Evolutionary conservation across 257 asterid genomes (phyloP), one percentile per base, ranked within the genome.

Genomic region (Petunia axillaris): DNA sequence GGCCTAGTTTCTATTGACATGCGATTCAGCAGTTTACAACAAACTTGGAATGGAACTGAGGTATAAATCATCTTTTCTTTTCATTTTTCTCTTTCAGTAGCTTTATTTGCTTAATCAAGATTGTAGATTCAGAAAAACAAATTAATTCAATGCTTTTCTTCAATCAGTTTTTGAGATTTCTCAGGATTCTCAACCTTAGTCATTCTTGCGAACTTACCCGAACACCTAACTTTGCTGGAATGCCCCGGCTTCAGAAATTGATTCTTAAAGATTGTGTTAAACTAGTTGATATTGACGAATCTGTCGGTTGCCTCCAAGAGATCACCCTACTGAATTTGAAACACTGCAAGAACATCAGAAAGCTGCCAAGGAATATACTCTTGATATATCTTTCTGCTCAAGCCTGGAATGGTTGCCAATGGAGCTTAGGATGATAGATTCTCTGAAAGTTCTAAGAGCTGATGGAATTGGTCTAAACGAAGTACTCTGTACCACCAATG

Each of bases 31-130:
- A 65, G 63, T 41, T 65, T 82, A 16, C 59, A 55, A 66, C 81
- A 82, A 39, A 63, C 79, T 37, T 82, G 84, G 84, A 76, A 58
- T 40, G 78, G 81, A 82, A 41, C 53, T n/a, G 73, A 67, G 84
- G 81, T 82, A 76, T 65, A 10, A 44, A 7, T 66, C 4, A 36
- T 64, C 50, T n/a, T 63, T 52, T 43, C 25, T 13, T 62, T 77
- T 43, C 8, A 52, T 9, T 48, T 70, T 48, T 46, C 10, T 39
- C 35, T 46, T 6, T 2, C 25, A 25, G 43, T 4, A 46, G 16
- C 48, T 70, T 52, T 25, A 10, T 48, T 70, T 10, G 25, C 43
- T 41, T 48, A 10, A 48, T 48, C 59, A 70, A 4, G 59, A 48
- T 70, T 9, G 59, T 70, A 46, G 25, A 46, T 48, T 70, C 8